Evolutionary conservation across 1,139 yeast genomes (phyloP).

Genomic region (Torulaspora globosa): DNA sequence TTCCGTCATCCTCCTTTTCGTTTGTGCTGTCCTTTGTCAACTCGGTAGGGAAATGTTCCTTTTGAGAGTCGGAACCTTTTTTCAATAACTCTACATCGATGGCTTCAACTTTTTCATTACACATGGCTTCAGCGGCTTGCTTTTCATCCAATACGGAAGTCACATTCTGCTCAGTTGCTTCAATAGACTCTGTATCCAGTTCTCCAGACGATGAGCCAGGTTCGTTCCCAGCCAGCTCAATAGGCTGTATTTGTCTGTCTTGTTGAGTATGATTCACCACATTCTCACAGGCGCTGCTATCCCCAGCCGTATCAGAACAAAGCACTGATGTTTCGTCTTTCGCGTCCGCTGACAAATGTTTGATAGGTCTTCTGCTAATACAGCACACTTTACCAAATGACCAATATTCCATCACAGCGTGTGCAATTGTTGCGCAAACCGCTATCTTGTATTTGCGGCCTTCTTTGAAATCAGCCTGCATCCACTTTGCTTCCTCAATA

Average conservation of each 20-base stretch:
- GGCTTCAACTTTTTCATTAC: background rate
- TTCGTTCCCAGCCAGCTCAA: too few species aligned
- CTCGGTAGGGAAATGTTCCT: constrained; percentile 32
- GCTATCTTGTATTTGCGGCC: constrained; percentile 65
- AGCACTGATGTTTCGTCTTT: background rate
- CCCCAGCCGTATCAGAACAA: background rate
- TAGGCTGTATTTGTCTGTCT: too few species aligned
- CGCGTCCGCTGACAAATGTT: background rate
- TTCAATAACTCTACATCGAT: constrained; percentile 39
- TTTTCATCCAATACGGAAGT: background rate
- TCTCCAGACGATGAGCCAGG: background rate
- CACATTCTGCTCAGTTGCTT: background rate
- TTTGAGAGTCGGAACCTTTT: constrained; percentile 35
- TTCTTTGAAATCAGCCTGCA: constrained; percentile 75
- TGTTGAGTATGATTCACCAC: too few species aligned
- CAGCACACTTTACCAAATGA: constrained; percentile 65
- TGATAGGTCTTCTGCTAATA: constrained; percentile 38
- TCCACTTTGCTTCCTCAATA: constrained; percentile 80
- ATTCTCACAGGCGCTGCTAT: background rate
- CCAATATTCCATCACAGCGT: constrained; percentile 77
- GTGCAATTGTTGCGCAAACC: constrained; percentile 64
- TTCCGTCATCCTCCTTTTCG: constrained; percentile 23
- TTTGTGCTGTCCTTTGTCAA: constrained; percentile 36
- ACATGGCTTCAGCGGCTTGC: background rate
- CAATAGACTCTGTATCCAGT: background rate